Conservation (phyloP, 768 basidiomycete species). For the Mycena olivaceomarginata region DNA sequence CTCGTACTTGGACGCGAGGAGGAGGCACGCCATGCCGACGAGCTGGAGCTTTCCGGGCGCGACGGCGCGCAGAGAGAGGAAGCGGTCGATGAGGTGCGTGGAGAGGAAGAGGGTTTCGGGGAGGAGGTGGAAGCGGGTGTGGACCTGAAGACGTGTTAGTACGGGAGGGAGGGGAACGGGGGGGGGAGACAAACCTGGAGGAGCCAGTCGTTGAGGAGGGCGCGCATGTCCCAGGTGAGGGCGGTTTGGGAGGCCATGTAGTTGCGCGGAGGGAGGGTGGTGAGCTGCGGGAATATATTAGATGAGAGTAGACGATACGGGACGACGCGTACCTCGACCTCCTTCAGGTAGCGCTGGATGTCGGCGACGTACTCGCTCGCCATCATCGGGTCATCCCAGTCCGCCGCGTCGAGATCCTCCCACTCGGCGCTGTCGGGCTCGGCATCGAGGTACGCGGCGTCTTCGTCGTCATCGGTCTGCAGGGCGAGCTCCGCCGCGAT, state of each 20-base stretch:
- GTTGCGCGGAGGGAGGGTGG: slow-evolving; percentile 85
- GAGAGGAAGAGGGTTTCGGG: slow-evolving; percentile 95
- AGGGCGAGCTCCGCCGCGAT: slow-evolving; percentile 63
- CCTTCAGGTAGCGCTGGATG: slow-evolving; percentile 90
- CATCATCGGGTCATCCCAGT: slow-evolving; percentile 93
- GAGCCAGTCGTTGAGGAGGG: slow-evolving; percentile 94
- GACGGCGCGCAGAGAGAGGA: slow-evolving; percentile 82
- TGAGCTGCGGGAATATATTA: slow-evolving; percentile 65
- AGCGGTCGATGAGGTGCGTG: slow-evolving; percentile 89
- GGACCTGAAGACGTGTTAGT: slow-evolving; percentile 68
- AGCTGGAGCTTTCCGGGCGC: slow-evolving; percentile 92
- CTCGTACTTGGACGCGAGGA: slow-evolving; percentile 94
- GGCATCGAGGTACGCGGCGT: slow-evolving; percentile 56
- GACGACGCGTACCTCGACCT: slow-evolving; percentile 78
- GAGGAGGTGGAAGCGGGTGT: slow-evolving; percentile 88
- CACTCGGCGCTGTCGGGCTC: slow-evolving; percentile 67
- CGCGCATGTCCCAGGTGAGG: slow-evolving; percentile 93
- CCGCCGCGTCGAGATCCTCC: slow-evolving; percentile 93
- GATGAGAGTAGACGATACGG: not conserved
- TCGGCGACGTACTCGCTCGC: slow-evolving; percentile 94
- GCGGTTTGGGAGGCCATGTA: slow-evolving; percentile 92
- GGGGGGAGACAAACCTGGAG: slow-evolving; percentile 78
- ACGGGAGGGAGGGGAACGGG: not conserved
- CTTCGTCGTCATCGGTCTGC: slow-evolving; percentile 64
- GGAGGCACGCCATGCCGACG: slow-evolving; percentile 91